Percentiles rank a stretch among this genome's conserved stretches.
phyloP scores from a whole-genome alignment of 2,329 filamentous ascomycete genomes.

The Monilinia vaccinii-corymbosi region DNA sequence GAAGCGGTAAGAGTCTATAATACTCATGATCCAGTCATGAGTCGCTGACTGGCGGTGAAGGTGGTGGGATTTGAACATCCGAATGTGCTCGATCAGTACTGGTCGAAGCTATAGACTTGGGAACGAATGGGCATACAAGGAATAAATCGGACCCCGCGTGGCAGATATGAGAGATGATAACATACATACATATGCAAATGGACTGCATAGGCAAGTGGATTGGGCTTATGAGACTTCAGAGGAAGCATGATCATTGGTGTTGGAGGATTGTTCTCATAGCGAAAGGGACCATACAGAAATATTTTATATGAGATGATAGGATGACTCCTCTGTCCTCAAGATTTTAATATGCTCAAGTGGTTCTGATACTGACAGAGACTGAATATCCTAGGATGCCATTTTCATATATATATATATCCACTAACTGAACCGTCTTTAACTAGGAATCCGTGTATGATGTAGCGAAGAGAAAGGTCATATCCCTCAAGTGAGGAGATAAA shows the following conservation, averaged over 20 bases:
- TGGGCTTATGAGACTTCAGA: neutral
- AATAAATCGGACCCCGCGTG: neutral
- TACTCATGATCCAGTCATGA: neutral
- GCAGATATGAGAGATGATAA: neutral
- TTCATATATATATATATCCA: neutral
- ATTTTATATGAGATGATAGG: neutral
- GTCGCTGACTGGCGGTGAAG: neutral
- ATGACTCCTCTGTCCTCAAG: neutral
- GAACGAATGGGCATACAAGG: neutral
- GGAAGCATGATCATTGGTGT: neutral
- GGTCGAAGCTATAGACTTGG: neutral
- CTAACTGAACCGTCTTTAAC: neutral
- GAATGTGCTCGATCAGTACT: neutral
- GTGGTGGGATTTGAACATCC: slow-evolving; percentile 2
- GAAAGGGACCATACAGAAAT: neutral
- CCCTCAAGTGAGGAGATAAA: neutral
- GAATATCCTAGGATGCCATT: neutral
- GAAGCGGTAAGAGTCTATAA: slow-evolving; percentile 24
- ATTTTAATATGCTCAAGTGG: neutral
- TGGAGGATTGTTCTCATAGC: neutral
- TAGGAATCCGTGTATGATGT: neutral
- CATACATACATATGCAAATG: neutral
- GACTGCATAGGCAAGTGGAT: neutral
- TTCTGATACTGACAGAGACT: neutral
- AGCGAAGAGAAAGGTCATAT: neutral